phyloP scores from a whole-genome alignment of 2,329 filamentous ascomycete genomes.

The Hypoxylon sp. region DNA sequence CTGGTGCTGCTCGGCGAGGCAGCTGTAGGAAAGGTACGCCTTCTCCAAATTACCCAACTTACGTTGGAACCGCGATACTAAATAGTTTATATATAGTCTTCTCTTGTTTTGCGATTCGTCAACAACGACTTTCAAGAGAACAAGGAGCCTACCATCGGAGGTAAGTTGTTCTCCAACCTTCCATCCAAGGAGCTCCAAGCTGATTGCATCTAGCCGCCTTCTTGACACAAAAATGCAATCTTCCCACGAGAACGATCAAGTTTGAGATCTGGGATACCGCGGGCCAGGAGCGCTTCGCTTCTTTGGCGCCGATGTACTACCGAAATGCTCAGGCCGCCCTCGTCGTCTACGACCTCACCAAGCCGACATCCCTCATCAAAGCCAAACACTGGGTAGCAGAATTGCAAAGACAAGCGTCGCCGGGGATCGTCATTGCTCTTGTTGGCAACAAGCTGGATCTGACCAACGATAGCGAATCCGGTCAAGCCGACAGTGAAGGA shows the following conservation, averaged over 20 bases:
- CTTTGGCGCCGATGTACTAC: slow-evolving; percentile 99
- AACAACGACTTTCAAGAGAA: slow-evolving; percentile 99
- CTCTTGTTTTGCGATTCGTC: slow-evolving; percentile 96
- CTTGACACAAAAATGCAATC: slow-evolving; percentile 97
- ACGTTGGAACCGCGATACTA: slow-evolving; percentile 35
- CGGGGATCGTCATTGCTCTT: slow-evolving; percentile 95
- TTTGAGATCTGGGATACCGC: slow-evolving; percentile 99
- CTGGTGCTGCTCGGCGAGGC: slow-evolving; percentile 97
- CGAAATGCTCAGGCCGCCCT: slow-evolving; percentile 97
- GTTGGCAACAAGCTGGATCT: slow-evolving; percentile 98
- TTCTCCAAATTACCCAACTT: neutral
- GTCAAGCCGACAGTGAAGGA: slow-evolving; percentile 65
- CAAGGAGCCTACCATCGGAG: slow-evolving; percentile 99
- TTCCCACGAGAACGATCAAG: slow-evolving; percentile 91
- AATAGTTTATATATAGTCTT: slow-evolving; percentile 75
- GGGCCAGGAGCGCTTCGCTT: slow-evolving; percentile 97
- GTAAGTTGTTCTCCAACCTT: slow-evolving; percentile 64
- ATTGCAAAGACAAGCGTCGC: slow-evolving; percentile 94
- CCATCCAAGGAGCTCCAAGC: slow-evolving; percentile 26
- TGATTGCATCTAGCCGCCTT: slow-evolving; percentile 79
- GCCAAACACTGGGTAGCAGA: slow-evolving; percentile 99
- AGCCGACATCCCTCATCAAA: slow-evolving; percentile 94
- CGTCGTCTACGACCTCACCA: slow-evolving; percentile 98
- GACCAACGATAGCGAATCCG: slow-evolving; percentile 70
- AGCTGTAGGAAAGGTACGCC: slow-evolving; percentile 91